phyloP scores from a whole-genome alignment of 2,329 filamentous ascomycete species.

The Apiospora phragmitis region DNA sequence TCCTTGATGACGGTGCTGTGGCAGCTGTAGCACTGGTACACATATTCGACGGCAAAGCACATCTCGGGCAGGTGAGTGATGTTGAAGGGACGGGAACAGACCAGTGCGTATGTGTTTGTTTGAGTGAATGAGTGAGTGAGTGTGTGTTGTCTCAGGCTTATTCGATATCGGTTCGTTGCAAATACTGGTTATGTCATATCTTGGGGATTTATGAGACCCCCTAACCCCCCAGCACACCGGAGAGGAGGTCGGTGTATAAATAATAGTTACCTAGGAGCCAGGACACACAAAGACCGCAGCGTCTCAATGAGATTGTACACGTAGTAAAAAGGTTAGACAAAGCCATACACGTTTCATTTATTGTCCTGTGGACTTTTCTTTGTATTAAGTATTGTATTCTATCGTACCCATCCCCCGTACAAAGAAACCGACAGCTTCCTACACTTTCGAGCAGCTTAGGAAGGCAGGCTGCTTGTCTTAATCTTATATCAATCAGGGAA shows the following conservation, averaged over 20 bases:
- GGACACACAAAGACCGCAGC: not conserved
- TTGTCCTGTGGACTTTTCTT: not conserved
- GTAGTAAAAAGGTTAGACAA: not conserved
- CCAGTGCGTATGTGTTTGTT: too few species aligned
- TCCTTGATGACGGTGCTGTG: constrained; percentile 8
- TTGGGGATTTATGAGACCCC: not conserved
- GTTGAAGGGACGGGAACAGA: too few species aligned
- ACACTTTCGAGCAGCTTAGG: not conserved
- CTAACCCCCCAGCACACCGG: not conserved
- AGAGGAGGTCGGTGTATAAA: not conserved
- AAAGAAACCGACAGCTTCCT: not conserved
- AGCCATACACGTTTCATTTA: not conserved
- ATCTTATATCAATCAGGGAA: not conserved
- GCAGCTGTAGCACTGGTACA: not conserved
- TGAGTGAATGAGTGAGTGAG: not conserved
- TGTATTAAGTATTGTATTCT: not conserved
- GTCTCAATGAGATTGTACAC: constrained; percentile 1
- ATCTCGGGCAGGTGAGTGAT: not conserved
- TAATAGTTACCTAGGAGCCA: not conserved
- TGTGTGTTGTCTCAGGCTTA: not conserved
- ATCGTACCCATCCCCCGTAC: not conserved
- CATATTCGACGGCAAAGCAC: not conserved
- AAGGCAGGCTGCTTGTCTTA: not conserved
- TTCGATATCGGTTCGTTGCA: not conserved
- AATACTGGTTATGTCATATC: not conserved